A percentile compares a stretch with the other conserved stretches of the same genome.
Evolutionary conservation across 1,284 basidiomycete genomes (phyloP).

Genomic region (Mycosarcoma mackinlayi): DNA sequence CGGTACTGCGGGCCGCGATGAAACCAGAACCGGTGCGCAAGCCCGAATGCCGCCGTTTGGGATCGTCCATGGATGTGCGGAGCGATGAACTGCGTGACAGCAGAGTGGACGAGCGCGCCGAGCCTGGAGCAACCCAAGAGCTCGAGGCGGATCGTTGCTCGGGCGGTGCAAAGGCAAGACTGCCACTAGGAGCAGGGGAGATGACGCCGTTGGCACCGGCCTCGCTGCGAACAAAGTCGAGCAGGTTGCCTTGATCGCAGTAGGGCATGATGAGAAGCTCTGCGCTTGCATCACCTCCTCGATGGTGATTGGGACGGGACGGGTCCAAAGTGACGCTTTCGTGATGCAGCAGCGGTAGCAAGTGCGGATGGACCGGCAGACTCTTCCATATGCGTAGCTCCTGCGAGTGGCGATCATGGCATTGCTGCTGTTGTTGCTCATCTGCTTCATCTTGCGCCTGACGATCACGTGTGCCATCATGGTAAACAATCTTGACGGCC

Average conservation of each 20-base stretch:
- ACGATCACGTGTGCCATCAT: conserved; percentile 10
- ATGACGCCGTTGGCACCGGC: conserved; percentile 26
- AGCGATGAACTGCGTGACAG: conserved; percentile 45
- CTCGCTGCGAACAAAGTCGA: conserved; percentile 56
- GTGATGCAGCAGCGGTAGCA: conserved; percentile 57
- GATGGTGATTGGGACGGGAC: not conserved
- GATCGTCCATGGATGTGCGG: conserved; percentile 26
- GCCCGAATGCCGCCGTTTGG: conserved; percentile 20
- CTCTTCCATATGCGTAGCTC: conserved; percentile 58
- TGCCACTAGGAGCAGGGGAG: conserved; percentile 10
- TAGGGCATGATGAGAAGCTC: conserved; percentile 61
- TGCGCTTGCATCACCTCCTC: conserved; percentile 3
- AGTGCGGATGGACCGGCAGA: conserved; percentile 50
- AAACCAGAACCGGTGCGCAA: conserved; percentile 45
- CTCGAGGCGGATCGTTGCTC: conserved; percentile 32
- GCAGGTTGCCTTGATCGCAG: conserved; percentile 55
- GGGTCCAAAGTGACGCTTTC: conserved; percentile 36
- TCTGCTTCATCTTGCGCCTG: conserved; percentile 1
- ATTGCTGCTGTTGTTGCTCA: conserved; percentile 2
- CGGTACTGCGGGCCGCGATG: conserved; percentile 14
- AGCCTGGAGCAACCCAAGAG: conserved; percentile 32
- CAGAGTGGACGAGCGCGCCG: conserved; percentile 16
- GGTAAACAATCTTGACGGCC: conserved; percentile 59
- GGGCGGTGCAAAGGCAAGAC: conserved; percentile 15
- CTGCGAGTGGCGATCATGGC: conserved; percentile 16